These are phyloP conservation scores for Kodamaea laetipori DNA, from an alignment of 805 yeast genomes.

Conservation along the genomic window DNA sequence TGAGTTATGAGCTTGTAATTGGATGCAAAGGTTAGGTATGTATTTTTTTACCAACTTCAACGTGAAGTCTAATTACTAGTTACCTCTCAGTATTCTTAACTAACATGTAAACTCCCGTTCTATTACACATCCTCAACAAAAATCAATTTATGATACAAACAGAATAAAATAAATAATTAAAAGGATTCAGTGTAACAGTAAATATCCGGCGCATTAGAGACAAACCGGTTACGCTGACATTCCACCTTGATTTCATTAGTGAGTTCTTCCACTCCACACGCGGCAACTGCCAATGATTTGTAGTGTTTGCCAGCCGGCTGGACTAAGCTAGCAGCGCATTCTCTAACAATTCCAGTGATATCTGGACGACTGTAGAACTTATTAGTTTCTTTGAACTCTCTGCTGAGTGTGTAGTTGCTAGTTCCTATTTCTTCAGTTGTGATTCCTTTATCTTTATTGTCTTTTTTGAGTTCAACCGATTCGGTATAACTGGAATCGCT, in stretches of 20 bases:
- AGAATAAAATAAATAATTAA: slow-evolving; percentile 9
- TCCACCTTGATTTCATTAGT: slow-evolving; percentile 28
- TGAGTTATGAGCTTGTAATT: no score
- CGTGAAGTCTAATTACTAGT: no score
- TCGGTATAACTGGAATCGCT: neutral
- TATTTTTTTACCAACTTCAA: no score
- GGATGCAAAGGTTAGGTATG: no score
- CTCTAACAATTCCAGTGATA: neutral
- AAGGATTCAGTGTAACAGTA: slow-evolving; percentile 44
- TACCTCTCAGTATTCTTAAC: no score
- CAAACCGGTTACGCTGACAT: slow-evolving; percentile 32
- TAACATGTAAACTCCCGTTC: no score
- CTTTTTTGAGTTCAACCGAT: neutral
- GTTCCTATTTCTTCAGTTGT: neutral
- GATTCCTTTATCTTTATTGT: neutral
- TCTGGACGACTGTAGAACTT: slow-evolving; percentile 3
- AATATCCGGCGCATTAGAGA: slow-evolving; percentile 37
- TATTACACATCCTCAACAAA: no score
- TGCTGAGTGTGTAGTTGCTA: neutral
- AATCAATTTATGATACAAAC: no score
- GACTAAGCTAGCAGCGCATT: neutral
- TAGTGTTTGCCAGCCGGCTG: slow-evolving; percentile 11
- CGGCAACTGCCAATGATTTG: slow-evolving; percentile 39
- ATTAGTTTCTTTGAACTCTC: neutral
- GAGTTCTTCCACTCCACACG: slow-evolving; percentile 44